Base-by-base conservation (phyloP, 2,329 filamentous ascomycete species). In the Ophiocordyceps camponoti-saundersi region DNA sequence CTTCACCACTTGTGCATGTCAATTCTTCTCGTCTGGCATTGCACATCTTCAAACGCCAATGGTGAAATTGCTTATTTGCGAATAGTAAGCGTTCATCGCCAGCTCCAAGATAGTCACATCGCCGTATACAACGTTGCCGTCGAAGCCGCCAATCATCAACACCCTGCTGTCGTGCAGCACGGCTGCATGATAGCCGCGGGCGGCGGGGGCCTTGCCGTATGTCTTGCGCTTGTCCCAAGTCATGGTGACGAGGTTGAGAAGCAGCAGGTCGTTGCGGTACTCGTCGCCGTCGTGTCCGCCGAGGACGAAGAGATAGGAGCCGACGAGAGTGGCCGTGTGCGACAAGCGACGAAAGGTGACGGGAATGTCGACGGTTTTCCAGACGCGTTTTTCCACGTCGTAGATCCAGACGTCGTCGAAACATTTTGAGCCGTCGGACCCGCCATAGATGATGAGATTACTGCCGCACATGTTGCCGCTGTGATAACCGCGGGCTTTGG, bases 321-420 rank as follows among this genome's bases (percentile, higher is more conserved):
- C 80, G 15, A 84, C 78, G 41, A 83, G 74, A 18, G 79, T 83
- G 41, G 79, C 75, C 23, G 80, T 82, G 58, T 84, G 80, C 22
- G 77, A 80, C 45, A 84, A 68, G 20, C 80, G 74, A 39, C 77
- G 73, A 59, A 72, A 80, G n/a, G 75, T 75, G 34, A 75, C 58
- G 20, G 77, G 70, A 22, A 82, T 78, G 48, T 66, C 59, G 47
- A 82, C 79, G 7, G 66, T 57, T 50, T 72, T 75, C 77, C 80
- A 84, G 22, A 66, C 53, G 48, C 73, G 68, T 39, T 68, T 71
- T 45, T 83, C 79, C 6, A 82, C 73, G 57, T 84, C 79, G 62
- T 82, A 83, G 29, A 84, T 74, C 80, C 80, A 84, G 40, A 84
- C 79, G 56, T 84, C 80, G 57, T 79, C 73, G 62, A 84, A 84